Evolutionary conservation across 805 yeast genomes (phyloP), one percentile per base, ranked within the genome.

Genomic region (Candida ascalaphidarum): DNA sequence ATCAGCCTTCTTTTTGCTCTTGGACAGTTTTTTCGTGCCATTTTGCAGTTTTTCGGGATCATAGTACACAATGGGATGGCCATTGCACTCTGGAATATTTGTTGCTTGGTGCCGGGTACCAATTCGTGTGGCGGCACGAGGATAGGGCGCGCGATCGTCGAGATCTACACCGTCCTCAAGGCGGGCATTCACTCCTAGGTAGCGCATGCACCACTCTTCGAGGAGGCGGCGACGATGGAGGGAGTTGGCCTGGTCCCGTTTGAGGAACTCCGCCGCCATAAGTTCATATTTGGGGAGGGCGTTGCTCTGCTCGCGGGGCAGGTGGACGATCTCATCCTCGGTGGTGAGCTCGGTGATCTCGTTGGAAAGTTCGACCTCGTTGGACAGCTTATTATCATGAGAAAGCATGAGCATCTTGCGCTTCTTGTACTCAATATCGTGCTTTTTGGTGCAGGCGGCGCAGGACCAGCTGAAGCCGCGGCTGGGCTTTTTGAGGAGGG

Each of bases 391-490:
- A 36, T 61, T 61, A 37, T 62, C 68, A 30, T 54, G 56, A 10
- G 63, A 53, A 24, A 62, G 48, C 68, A 62, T 62, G 31, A 62
- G 33, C 30, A 50, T 50, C 21, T 52, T 53, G 39, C 50, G 65
- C 39, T 51, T 50, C 30, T 55, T 60, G 31, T 60, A 50, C 31
- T 59, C 64, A 18, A 55, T 36, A 26, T 76, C 80, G 28, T 70
- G 68, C 18, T 60, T 66, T 39, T 73, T 70, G n/a, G 78, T 65
- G 56, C 96, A 86, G 4, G 60, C 49, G 17, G 83, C 88, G 60
- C 96, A 86, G 15, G 84, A 70, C 96, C 96, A 88, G 7, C 85
- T 82, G 47, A 84, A 81, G 1, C 95, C 95, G 32, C 94, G 59
- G 24, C 82, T 77, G 1, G 95, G 96, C 44, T 82, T 82, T 37